A percentile compares a stretch with the other conserved stretches of the same genome.
Conservation (phyloP, 352 stramenopile species). For the Globisporangium barbulae region DNA sequence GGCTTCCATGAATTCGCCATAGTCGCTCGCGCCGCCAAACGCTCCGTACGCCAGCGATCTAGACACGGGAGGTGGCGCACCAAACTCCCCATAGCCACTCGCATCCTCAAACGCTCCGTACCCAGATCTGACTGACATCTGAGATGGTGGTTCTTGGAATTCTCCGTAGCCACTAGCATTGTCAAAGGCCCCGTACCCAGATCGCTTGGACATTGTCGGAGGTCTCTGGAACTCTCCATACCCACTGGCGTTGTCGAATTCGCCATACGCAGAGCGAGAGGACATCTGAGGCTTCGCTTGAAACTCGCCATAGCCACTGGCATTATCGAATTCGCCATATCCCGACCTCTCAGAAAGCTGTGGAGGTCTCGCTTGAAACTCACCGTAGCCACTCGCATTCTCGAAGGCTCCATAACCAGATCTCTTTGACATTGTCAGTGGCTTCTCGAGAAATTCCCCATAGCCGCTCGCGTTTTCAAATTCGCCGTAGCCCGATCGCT, state of each 20-base stretch:
- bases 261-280: constrained; percentile 25
- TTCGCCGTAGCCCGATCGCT: constrained; percentile 15
- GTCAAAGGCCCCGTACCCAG: constrained; percentile 36
- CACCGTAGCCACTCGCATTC: constrained; percentile 25
- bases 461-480: constrained; percentile 41
- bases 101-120: constrained; percentile 31
- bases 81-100: constrained; percentile 34
- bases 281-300: constrained; percentile 8
- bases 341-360: constrained; percentile 18
- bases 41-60: constrained; percentile 24
- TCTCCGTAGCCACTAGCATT: constrained; percentile 35
- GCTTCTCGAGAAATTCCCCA: constrained; percentile 19
- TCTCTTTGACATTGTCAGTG: constrained; percentile 2
- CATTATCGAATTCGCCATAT: constrained; percentile 33
- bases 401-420: constrained; percentile 35
- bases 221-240: constrained; percentile 28
- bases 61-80: neutral
- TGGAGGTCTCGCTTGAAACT: constrained; percentile 12
- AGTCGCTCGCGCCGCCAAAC: constrained; percentile 33
- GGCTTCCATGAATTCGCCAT: constrained; percentile 33
- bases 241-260: constrained; percentile 31
- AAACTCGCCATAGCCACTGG: constrained; percentile 37
- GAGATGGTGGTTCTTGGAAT: constrained; percentile 11
- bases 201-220: constrained; percentile 13
- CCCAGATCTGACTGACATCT: constrained; percentile 16